A percentile compares a stretch with the other conserved stretches of the same genome.
phyloP scores from a whole-genome alignment of 2,329 filamentous ascomycete species.

The Verticillium longisporum region DNA sequence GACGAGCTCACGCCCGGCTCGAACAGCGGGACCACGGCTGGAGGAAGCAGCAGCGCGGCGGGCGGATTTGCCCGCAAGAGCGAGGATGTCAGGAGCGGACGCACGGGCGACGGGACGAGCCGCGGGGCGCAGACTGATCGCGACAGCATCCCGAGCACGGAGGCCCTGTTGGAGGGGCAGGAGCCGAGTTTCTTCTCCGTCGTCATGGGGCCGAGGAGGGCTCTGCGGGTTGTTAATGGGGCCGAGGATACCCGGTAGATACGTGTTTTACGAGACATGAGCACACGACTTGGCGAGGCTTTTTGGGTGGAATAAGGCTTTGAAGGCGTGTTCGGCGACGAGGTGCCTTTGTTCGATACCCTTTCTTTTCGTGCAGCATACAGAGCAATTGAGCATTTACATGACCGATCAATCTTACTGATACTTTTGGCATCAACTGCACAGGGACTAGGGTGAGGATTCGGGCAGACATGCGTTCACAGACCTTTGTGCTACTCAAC shows the following conservation, averaged over 20 bases:
- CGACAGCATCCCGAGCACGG: slow-evolving; percentile 29
- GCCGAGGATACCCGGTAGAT: slow-evolving; percentile 22
- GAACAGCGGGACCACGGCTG: slow-evolving; percentile 12
- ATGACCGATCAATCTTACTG: not conserved
- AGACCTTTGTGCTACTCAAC: no score
- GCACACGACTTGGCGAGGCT: not conserved
- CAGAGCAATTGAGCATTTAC: not conserved
- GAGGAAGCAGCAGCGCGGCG: slow-evolving; percentile 11
- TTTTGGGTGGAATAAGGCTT: not conserved
- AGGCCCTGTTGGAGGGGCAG: slow-evolving; percentile 52
- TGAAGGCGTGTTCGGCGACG: not conserved
- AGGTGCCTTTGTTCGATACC: not conserved
- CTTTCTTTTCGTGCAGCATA: not conserved
- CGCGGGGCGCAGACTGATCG: slow-evolving; percentile 16
- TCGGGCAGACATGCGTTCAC: no score
- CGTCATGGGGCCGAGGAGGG: slow-evolving; percentile 60
- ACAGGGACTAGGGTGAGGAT: no score
- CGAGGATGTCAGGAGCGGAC: slow-evolving; percentile 9
- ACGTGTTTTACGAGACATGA: not conserved
- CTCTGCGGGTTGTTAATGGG: slow-evolving; percentile 60
- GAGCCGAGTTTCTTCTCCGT: slow-evolving; percentile 69
- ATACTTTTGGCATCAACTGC: no score
- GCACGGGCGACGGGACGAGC: slow-evolving; percentile 14
- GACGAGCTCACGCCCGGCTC: slow-evolving; percentile 15
- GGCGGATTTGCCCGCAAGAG: slow-evolving; percentile 12